A percentile compares a stretch with the other conserved stretches of the same genome.
phyloP scores from a whole-genome alignment of 2,329 filamentous ascomycete species.

The Dothistroma septosporum region DNA sequence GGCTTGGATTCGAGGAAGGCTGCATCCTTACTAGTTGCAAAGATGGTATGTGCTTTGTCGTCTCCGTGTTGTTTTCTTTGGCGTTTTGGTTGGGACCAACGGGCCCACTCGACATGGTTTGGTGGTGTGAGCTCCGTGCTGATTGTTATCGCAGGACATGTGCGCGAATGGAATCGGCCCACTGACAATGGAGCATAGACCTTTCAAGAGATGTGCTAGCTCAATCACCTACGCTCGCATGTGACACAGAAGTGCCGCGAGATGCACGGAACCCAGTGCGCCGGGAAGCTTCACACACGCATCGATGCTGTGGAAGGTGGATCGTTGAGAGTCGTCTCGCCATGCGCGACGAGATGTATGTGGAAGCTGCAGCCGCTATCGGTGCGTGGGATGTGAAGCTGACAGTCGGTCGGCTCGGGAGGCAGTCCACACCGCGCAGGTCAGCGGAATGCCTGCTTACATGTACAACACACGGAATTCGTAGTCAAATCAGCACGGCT shows the following conservation, averaged over 20 bases:
- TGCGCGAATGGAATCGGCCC: constrained; percentile 70
- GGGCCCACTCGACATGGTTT: constrained; percentile 9
- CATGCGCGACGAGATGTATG: neutral
- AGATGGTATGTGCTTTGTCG: constrained; percentile 60
- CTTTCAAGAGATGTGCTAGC: neutral
- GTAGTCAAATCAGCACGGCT: neutral
- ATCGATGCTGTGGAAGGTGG: neutral
- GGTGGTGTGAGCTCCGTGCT: constrained; percentile 12
- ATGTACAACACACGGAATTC: neutral
- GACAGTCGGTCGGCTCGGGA: neutral
- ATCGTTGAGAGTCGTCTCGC: neutral
- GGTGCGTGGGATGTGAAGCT: neutral
- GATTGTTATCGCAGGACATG: constrained; percentile 55
- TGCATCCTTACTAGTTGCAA: constrained; percentile 90
- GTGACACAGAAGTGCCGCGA: neutral
- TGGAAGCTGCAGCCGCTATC: neutral
- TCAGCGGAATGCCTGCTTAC: neutral
- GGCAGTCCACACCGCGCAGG: neutral
- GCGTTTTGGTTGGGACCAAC: constrained; percentile 14
- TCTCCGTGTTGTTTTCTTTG: constrained; percentile 20
- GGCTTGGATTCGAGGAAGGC: constrained; percentile 90
- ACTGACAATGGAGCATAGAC: constrained; percentile 25
- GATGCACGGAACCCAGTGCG: neutral
- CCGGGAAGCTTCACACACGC: constrained; percentile 2
- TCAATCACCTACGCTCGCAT: neutral